Evolutionary conservation across 73 alveolate species (phyloP).

Genomic region (Tetrahymena borealis): DNA sequence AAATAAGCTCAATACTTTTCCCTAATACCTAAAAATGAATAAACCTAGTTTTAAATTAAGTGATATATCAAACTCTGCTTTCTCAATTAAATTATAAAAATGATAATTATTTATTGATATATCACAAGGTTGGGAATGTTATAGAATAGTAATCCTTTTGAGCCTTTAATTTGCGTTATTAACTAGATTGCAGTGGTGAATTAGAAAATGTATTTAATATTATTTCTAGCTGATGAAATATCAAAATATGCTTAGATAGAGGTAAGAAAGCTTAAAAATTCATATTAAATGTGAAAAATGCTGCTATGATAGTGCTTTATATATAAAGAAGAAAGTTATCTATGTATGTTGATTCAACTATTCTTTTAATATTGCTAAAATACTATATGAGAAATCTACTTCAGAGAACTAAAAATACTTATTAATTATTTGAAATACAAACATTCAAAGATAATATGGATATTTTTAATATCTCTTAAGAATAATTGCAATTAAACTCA

Average conservation of each 20-base stretch:
- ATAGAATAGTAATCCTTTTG: no score
- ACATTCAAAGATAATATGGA: constrained; percentile 1
- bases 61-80: no score
- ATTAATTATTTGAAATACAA: neutral
- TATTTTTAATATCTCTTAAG: neutral
- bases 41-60: no score
- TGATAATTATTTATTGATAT: no score
- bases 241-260: neutral
- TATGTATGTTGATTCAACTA: neutral
- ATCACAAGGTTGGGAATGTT: no score
- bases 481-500: neutral
- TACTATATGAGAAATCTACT: neutral
- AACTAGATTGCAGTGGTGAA: no score
- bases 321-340: neutral
- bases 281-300: neutral
- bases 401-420: neutral
- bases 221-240: neutral
- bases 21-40: no score
- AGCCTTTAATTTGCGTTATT: no score
- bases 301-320: neutral
- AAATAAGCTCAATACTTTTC: no score
- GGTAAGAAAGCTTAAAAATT: neutral
- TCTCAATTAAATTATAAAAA: no score
- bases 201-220: neutral
- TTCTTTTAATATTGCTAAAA: neutral